Percentiles rank a stretch among this genome's conserved stretches.
Conservation (phyloP, 1,284 basidiomycete genomes). For the Austroboletus sp. region DNA sequence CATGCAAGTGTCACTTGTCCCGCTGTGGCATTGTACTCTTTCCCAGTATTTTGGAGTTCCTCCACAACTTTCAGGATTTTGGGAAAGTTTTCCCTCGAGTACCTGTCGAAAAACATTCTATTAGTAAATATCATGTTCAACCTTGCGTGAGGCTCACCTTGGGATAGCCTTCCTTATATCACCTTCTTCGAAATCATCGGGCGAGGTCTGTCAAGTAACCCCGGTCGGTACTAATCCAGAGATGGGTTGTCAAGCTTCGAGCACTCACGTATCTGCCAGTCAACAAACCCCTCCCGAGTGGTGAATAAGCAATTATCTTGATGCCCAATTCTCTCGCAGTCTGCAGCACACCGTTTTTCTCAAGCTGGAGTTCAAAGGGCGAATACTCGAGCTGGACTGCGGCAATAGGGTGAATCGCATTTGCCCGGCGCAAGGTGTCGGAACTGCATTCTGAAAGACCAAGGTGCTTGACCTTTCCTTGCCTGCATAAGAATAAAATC, state of each 20-base stretch:
- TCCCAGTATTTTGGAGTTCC: conserved; percentile 31
- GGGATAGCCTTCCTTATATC: conserved; percentile 31
- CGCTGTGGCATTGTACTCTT: conserved; percentile 32
- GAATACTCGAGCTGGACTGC: conserved; percentile 45
- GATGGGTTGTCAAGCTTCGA: not conserved
- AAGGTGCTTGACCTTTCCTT: conserved; percentile 39
- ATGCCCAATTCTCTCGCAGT: conserved; percentile 28
- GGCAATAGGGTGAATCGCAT: conserved; percentile 35
- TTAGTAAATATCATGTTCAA: not conserved
- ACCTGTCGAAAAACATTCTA: conserved; percentile 10
- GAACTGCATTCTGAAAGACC: conserved; percentile 44
- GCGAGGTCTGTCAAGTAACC: conserved; percentile 27
- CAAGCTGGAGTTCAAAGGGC: conserved; percentile 37
- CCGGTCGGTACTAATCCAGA: not conserved
- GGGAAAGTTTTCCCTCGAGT: conserved; percentile 36
- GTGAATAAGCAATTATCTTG: conserved; percentile 40
- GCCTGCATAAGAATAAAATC: conserved; percentile 11
- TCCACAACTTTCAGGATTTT: conserved; percentile 40
- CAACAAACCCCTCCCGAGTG: conserved; percentile 40
- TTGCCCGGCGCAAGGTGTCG: conserved; percentile 42
- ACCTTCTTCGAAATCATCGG: conserved; percentile 37
- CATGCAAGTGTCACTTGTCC: conserved; percentile 46
- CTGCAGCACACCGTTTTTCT: conserved; percentile 26
- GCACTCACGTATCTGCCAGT: conserved; percentile 35
- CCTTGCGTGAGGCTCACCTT: conserved; percentile 7